These are phyloP conservation scores for Sporothrix variecibatus DNA, from an alignment of 2,329 filamentous ascomycete species.

Conservation along the genomic window DNA sequence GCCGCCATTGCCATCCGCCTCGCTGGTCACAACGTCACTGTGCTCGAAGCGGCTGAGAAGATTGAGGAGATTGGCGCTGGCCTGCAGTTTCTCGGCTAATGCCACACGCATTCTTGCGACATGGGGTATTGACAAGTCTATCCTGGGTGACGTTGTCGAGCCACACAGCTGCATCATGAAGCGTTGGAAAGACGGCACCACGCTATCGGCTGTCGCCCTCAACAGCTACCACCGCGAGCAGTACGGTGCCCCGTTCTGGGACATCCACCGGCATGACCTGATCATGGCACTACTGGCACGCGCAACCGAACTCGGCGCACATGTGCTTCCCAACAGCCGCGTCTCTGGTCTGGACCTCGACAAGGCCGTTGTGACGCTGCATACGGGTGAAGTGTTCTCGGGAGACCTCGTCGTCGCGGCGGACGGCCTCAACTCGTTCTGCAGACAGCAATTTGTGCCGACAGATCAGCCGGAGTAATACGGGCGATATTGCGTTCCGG, in stretches of 20 bases:
- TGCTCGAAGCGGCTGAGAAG: constrained; percentile 24
- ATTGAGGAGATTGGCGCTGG: constrained; percentile 27
- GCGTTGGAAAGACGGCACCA: constrained; percentile 20
- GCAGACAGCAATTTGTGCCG: constrained; percentile 17
- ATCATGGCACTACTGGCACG: constrained; percentile 24
- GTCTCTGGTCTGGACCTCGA: constrained; percentile 23
- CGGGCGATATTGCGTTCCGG: constrained; percentile 26
- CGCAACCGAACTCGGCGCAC: constrained; percentile 22
- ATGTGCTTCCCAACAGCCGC: constrained; percentile 15
- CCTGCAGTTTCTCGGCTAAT: constrained; percentile 24
- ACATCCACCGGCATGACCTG: constrained; percentile 28
- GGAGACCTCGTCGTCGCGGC: constrained; percentile 23
- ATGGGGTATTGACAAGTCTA: constrained; percentile 22
- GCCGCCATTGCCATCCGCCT: constrained; percentile 24
- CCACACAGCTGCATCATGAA: constrained; percentile 26
- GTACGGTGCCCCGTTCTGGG: constrained; percentile 27
- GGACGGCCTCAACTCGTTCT: constrained; percentile 23
- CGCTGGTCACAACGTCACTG: constrained; percentile 25
- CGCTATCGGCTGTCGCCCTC: constrained; percentile 16
- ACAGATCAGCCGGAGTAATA: constrained; percentile 26
- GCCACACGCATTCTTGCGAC: constrained; percentile 21
- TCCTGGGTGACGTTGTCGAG: constrained; percentile 23
- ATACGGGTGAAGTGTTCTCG: neutral
- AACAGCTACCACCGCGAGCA: constrained; percentile 16
- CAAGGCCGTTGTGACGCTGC: constrained; percentile 16